Evolutionary conservation across 305 asterid genomes (phyloP).

Genomic region (Lippia alba): DNA sequence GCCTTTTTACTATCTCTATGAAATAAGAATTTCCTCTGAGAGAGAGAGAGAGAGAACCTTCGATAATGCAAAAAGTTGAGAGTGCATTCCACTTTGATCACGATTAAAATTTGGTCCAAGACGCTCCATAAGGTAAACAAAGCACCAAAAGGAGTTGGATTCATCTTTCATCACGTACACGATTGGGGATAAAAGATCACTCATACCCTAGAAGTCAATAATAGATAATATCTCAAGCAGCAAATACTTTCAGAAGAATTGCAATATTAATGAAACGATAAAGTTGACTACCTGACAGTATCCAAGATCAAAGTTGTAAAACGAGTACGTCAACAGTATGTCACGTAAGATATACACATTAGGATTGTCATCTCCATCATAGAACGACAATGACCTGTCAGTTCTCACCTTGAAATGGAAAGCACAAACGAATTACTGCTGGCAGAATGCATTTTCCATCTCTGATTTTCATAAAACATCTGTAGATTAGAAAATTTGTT

Average conservation of each 20-base stretch:
- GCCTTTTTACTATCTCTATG: slow-evolving; percentile 1
- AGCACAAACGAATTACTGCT: slow-evolving; percentile 5
- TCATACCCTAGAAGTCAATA: slow-evolving; percentile 82
- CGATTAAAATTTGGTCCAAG: slow-evolving; percentile 99
- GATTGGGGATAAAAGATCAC: slow-evolving; percentile 97
- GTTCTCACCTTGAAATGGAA: slow-evolving; percentile 84
- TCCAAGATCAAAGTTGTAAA: slow-evolving; percentile 99
- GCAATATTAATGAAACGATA: slow-evolving; percentile 18
- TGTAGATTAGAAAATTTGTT: slow-evolving; percentile 14
- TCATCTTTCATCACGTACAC: slow-evolving; percentile 91
- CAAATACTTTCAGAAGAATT: slow-evolving; percentile 23
- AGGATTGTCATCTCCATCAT: slow-evolving; percentile 98
- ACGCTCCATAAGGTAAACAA: slow-evolving; percentile 89
- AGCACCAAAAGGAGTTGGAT: slow-evolving; percentile 97
- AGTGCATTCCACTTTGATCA: slow-evolving; percentile 98
- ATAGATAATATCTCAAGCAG: slow-evolving; percentile 29
- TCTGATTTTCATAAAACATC: slow-evolving; percentile 27
- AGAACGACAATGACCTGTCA: slow-evolving; percentile 82
- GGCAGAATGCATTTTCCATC: slow-evolving; percentile 20
- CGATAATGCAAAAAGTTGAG: slow-evolving; percentile 96
- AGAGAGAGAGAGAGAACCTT: slow-evolving; percentile 62
- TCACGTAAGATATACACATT: slow-evolving; percentile 84
- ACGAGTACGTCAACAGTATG: slow-evolving; percentile 93
- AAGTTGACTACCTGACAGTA: slow-evolving; percentile 89
- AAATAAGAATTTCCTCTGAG: slow-evolving; percentile 17